Evolutionary conservation across 164 flowering plant species (phyloP), one percentile per base, ranked within the genome.

Genomic region (Stephania yunnanensis): DNA sequence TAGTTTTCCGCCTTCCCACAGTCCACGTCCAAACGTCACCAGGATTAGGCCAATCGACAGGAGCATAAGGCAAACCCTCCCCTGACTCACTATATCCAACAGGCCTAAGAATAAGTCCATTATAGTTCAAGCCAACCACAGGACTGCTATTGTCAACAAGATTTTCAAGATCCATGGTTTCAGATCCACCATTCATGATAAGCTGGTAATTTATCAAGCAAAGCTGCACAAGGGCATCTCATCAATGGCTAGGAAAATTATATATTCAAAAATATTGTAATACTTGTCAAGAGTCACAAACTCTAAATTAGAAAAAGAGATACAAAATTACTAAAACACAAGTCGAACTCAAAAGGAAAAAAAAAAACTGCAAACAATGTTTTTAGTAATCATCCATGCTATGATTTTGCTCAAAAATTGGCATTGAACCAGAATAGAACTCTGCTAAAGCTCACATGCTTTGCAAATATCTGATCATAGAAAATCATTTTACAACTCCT

Each of bases 11-110:
- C 73, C 25, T 83, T 58, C 97, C 97, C 22, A 85, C 95, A 78
- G 75, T 89, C 98, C 97, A 95, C 13, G 65, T 45, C 97, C 97
- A 95, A 1, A 7, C 82, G 81, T 95, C 97, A 71, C 98, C 98
- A 1, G 84, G 88, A 45, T 78, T 78, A 42, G 97, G 98, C 89
- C 89, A 95, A 82, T 92, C 76, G 25, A 67, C 73, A 50, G 98
- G 98, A 67, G 98, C 98, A 87, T 90, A 93, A 5, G 98, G 98
- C 69, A 88, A 79, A 58, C 97, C 98, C 76, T 80, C 85, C 52
- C 97, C 97, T 7, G 80, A 64, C 45, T 79, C 83, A 22, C 84
- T 74, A 7, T 79, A 80, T 12, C 76, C 61, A 42, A 94, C 95
- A 12, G 87, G 85, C 63, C 61, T 72, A 20, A 86, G 85, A 68